A percentile compares a stretch with the other conserved stretches of the same genome.
Evolutionary conservation across 164 flowering plant species (phyloP).

Genomic region (grape (Vitis vinifera)): DNA sequence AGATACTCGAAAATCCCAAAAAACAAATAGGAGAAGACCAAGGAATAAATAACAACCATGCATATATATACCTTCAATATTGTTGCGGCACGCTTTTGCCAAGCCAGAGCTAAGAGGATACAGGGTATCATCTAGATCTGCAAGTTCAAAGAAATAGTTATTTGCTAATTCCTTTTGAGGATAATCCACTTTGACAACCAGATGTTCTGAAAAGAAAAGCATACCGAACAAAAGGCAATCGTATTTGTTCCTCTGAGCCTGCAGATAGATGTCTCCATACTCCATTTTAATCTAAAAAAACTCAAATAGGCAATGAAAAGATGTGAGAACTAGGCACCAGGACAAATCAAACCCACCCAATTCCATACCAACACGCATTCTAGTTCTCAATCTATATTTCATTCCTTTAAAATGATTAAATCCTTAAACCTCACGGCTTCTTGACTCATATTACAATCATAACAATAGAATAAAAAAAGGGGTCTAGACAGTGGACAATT

Average conservation of each 20-base stretch:
- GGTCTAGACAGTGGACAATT: conserved; percentile 2
- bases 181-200: not conserved
- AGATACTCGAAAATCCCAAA: not conserved
- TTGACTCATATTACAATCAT: conserved; percentile 17
- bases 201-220: not conserved
- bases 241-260: conserved; percentile 39
- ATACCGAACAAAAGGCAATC: conserved; percentile 64
- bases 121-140: conserved; percentile 70
- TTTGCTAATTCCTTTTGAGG: not conserved
- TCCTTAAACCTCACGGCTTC: not conserved
- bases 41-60: not conserved
- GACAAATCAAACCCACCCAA: conserved; percentile 6
- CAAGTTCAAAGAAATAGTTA: conserved; percentile 5
- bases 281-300: conserved; percentile 36
- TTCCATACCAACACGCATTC: not conserved
- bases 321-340: conserved; percentile 5
- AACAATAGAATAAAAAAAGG: not conserved
- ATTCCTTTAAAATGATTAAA: conserved; percentile 1
- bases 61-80: conserved; percentile 47
- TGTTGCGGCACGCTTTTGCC: conserved; percentile 31
- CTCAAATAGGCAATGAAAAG: conserved; percentile 15
- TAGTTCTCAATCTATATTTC: conserved; percentile 10
- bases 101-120: conserved; percentile 59
- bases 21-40: not conserved
- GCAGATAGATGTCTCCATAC: conserved; percentile 35